Evolutionary conservation across 73 alveolate genomes (phyloP).

Genomic region (Tetrahymena borealis): DNA sequence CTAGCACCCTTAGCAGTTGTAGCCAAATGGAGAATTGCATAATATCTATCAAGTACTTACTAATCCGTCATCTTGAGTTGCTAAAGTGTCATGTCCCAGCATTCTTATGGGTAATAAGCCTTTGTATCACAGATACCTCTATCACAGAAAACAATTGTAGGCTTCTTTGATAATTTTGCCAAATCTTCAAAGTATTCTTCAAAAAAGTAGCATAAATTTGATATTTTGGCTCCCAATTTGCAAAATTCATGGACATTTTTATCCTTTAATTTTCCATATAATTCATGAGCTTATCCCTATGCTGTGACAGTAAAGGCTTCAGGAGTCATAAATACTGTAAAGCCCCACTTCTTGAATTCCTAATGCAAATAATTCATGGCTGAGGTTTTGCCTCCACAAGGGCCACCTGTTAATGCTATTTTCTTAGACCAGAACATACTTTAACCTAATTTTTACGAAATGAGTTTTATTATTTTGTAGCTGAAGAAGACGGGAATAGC

Average conservation of each 20-base stretch:
- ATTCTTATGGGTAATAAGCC: constrained; percentile 16
- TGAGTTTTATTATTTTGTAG: too few species aligned
- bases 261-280: constrained; percentile 1
- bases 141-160: constrained; percentile 18
- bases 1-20: constrained; percentile 52
- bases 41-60: constrained; percentile 34
- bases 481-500: too few species aligned
- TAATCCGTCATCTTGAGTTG: constrained; percentile 11
- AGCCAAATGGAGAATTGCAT: constrained; percentile 37
- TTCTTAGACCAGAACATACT: not conserved
- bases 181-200: constrained; percentile 35
- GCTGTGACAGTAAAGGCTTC: constrained; percentile 38
- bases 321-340: constrained; percentile 32
- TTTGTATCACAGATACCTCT: constrained; percentile 45
- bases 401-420: constrained; percentile 47
- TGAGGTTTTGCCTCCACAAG: constrained; percentile 50
- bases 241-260: constrained; percentile 6
- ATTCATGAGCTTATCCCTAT: constrained; percentile 36
- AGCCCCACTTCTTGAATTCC: constrained; percentile 11
- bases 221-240: constrained; percentile 4
- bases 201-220: constrained; percentile 5
- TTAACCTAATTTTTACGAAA: too few species aligned
- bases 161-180: not conserved
- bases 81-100: constrained; percentile 36
- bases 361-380: constrained; percentile 20